phyloP scores from a whole-genome alignment of 192 early-diverging fungal genomes.

The Coemansia javaensis region DNA sequence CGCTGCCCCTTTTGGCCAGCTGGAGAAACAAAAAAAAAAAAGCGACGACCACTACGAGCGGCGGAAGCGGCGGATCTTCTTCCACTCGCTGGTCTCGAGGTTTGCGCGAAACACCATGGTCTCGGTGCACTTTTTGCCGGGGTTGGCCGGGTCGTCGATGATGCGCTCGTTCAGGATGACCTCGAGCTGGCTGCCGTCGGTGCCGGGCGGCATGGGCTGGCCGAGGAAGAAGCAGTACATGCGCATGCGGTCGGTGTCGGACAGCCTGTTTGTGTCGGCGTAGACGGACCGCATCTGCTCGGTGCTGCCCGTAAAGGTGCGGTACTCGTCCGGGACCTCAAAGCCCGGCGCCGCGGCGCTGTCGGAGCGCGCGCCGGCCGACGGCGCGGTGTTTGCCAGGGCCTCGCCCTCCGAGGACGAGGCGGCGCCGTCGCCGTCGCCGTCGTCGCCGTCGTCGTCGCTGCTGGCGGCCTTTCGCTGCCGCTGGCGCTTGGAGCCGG shows the following conservation, averaged over 20 bases:
- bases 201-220: slow-evolving; percentile 12
- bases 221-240: slow-evolving; percentile 47
- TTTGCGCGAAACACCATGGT: slow-evolving; percentile 25
- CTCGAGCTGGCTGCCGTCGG: slow-evolving; percentile 6
- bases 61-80: slow-evolving; percentile 20
- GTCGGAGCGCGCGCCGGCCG: not conserved
- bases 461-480: not conserved
- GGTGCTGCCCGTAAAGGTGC: slow-evolving; percentile 21
- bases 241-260: slow-evolving; percentile 22
- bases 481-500: not conserved
- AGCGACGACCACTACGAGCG: not conserved
- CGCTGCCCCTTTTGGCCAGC: not conserved
- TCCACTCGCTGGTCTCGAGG: slow-evolving; percentile 15
- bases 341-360: too few relatives aligned
- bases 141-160: slow-evolving; percentile 15
- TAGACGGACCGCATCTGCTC: slow-evolving; percentile 23
- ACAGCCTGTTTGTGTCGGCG: slow-evolving; percentile 25
- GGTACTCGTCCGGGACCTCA: slow-evolving; percentile 27
- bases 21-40: slow-evolving; percentile 1
- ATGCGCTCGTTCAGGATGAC: slow-evolving; percentile 26
- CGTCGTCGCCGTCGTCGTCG: not conserved
- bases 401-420: too few relatives aligned
- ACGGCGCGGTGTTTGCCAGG: not conserved
- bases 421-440: not conserved
- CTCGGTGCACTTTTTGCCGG: slow-evolving; percentile 18